A percentile compares a stretch with the other conserved stretches of the same genome.
Conservation (phyloP, 108 stramenopile species). For the Stephanodiscus minutulus region DNA sequence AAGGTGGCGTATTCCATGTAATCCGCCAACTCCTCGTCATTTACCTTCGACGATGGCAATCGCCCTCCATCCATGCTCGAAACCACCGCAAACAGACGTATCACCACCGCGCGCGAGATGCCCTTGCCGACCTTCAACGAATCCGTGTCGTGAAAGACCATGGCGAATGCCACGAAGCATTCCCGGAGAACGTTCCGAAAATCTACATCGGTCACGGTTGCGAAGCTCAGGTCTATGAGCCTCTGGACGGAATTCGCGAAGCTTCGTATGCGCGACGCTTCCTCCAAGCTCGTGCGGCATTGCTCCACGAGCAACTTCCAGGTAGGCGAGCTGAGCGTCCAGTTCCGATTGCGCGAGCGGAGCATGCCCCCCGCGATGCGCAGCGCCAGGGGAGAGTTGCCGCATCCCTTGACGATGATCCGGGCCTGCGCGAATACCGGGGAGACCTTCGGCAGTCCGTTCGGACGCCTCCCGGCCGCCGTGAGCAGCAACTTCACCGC, state of each 20-base stretch:
- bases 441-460: slow-evolving; percentile 77
- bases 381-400: slow-evolving; percentile 84
- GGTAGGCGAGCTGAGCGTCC: slow-evolving; percentile 80
- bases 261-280: slow-evolving; percentile 82
- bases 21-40: slow-evolving; percentile 28
- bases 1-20: slow-evolving; percentile 43
- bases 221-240: slow-evolving; percentile 80
- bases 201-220: slow-evolving; percentile 61
- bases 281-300: slow-evolving; percentile 77
- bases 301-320: slow-evolving; percentile 80
- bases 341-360: slow-evolving; percentile 76
- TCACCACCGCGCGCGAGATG: slow-evolving; percentile 76
- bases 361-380: slow-evolving; percentile 87
- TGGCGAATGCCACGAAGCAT: slow-evolving; percentile 85
- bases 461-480: slow-evolving; percentile 80
- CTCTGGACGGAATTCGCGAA: slow-evolving; percentile 82
- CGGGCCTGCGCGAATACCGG: slow-evolving; percentile 84
- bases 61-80: slow-evolving; percentile 44
- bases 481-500: slow-evolving; percentile 85
- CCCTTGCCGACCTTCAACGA: slow-evolving; percentile 78
- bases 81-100: slow-evolving; percentile 72
- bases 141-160: slow-evolving; percentile 84
- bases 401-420: slow-evolving; percentile 86
- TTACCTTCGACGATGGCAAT: slow-evolving; percentile 18
- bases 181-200: slow-evolving; percentile 64